phyloP scores from a whole-genome alignment of 495 filamentous ascomycete genomes.

The Penicillium verhagenii region DNA sequence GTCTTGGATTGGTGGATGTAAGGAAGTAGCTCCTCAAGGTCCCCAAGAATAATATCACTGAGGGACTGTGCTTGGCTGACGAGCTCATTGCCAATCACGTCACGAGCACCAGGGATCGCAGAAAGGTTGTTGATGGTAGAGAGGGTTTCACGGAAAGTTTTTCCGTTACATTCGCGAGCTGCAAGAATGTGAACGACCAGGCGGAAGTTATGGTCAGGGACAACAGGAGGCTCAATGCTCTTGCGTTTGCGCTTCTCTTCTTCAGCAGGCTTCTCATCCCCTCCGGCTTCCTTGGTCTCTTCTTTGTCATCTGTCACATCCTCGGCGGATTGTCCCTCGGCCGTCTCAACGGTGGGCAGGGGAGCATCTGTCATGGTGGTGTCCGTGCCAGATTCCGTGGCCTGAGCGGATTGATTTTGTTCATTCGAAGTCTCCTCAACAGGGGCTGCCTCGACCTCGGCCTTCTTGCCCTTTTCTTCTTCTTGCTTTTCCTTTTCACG shows the following conservation, averaged over 20 bases:
- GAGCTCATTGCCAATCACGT: constrained; percentile 87
- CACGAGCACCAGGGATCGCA: constrained; percentile 83
- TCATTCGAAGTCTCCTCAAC: constrained; percentile 26
- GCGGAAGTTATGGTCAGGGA: constrained; percentile 86
- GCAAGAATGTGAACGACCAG: constrained; percentile 94
- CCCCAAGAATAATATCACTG: constrained; percentile 76
- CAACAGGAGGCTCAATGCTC: constrained; percentile 74
- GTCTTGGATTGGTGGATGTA: constrained; percentile 84
- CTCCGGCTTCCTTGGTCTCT: constrained; percentile 31
- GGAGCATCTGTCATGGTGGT: constrained; percentile 45
- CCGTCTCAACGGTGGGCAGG: constrained; percentile 31
- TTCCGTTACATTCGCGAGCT: constrained; percentile 91
- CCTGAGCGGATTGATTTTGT: constrained; percentile 24
- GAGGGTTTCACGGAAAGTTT: constrained; percentile 94
- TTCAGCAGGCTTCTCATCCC: constrained; percentile 45
- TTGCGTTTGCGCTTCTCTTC: constrained; percentile 69
- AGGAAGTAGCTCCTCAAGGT: constrained; percentile 81
- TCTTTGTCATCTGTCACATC: constrained; percentile 23
- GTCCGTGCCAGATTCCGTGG: constrained; percentile 30
- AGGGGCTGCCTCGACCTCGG: constrained; percentile 34
- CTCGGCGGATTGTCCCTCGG: constrained; percentile 26
- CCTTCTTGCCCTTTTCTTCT: constrained; percentile 58
- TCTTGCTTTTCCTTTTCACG: constrained; percentile 74
- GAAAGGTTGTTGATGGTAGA: constrained; percentile 98
- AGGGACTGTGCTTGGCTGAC: constrained; percentile 80